Base-by-base conservation (phyloP, 208 protist genomes). In the Phytomonas sp. region DNA sequence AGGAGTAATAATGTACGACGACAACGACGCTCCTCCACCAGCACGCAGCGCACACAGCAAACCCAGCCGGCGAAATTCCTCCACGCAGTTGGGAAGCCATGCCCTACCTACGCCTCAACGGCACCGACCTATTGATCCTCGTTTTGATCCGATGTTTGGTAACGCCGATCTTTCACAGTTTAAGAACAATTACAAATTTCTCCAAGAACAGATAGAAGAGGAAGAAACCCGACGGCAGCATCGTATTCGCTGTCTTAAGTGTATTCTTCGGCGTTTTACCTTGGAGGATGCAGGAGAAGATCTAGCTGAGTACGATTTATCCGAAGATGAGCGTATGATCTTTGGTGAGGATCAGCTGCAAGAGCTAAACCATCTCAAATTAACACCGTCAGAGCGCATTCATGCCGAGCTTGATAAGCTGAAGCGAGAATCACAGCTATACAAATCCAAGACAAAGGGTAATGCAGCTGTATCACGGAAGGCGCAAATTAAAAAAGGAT, bases 181-280 rank as follows among this genome's bases (percentile, higher is more conserved):
- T 63, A 81, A 87, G 71, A 66, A 81, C 29, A 83, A 93, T 70
- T 95, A 95, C 77, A 83, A 84, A 33, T 95, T 95, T 59, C 71
- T 95, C 63, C 80, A 75, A 0, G 91, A 93, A 63, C 74, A 80
- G 79, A 68, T 90, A 66, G 86, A 82, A 56, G 73, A 81, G 71
- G 91, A 95, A 69, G 78, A 95, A 77, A 74, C 70, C 66, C 62
- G 42, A 32, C 87, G 91, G 31, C 79, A 81, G 56, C 76, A 84
- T 30, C 84, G 86, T 56, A 93, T 95, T 5, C 67, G 74, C 37
- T 87, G 86, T 49, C 79, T 95, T 8, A 79, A 84, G 66, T 87
- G 77, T 61, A 72, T 92, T 29, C 34, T 90, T 29, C 83, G 85
- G 32, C 91, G 91, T 40, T 68, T 79, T 66, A 82, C 89, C 76